These are phyloP conservation scores for Aspergillus tubingensis DNA, from an alignment of 2,329 filamentous ascomycete species.

Conservation along the genomic window DNA sequence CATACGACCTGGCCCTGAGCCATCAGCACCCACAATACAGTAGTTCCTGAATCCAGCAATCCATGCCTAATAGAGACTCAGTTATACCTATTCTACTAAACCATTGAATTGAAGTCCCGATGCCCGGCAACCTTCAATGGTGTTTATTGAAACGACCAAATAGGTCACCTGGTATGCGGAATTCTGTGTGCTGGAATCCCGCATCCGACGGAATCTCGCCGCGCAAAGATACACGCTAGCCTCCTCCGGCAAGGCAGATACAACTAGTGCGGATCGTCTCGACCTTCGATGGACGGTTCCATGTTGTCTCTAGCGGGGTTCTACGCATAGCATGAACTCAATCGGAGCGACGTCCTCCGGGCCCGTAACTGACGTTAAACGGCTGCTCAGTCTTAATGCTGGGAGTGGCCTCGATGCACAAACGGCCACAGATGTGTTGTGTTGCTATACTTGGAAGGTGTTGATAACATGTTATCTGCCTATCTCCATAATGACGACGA, in stretches of 20 bases:
- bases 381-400: background rate
- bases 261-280: background rate
- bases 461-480: background rate
- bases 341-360: background rate
- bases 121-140: background rate
- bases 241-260: background rate
- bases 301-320: background rate
- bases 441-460: background rate
- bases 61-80: background rate
- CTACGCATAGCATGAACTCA: slow-evolving; percentile 3
- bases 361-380: slow-evolving; percentile 1
- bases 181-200: background rate
- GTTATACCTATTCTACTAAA: background rate
- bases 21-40: background rate
- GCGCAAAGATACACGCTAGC: background rate
- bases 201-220: background rate
- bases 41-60: background rate
- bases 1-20: background rate
- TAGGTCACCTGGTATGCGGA: background rate
- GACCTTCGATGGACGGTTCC: slow-evolving; percentile 2
- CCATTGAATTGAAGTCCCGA: too few relatives aligned
- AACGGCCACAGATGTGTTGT: background rate
- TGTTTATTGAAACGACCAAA: too few relatives aligned
- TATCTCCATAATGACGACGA: too few relatives aligned
- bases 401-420: background rate